These are phyloP conservation scores for Trifolium subterraneum DNA, from an alignment of 306 rosid species.

Conservation along the genomic window DNA sequence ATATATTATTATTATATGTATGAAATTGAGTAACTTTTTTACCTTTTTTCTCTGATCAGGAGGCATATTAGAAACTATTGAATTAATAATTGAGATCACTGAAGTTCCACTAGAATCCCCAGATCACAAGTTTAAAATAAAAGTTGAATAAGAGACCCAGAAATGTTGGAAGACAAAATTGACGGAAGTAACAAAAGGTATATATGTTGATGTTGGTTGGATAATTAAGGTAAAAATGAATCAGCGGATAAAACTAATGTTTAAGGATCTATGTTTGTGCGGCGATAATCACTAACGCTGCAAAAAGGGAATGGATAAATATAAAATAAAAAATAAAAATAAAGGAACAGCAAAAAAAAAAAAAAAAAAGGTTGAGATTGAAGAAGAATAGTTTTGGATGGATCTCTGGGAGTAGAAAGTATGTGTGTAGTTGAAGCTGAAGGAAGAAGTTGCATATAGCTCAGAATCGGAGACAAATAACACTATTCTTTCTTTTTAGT, in stretches of 20 bases:
- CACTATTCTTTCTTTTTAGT: neutral
- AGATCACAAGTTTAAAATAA: too few species aligned
- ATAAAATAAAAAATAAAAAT: neutral
- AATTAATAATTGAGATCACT: conserved; percentile 52
- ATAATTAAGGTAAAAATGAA: conserved; percentile 10
- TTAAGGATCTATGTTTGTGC: conserved; percentile 44
- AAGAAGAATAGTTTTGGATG: neutral
- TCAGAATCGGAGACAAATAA: neutral
- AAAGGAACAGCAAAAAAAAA: neutral
- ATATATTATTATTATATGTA: too few species aligned
- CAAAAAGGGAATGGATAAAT: conserved; percentile 24
- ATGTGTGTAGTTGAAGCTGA: neutral
- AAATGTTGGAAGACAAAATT: neutral
- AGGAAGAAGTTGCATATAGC: neutral
- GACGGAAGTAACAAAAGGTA: conserved; percentile 57
- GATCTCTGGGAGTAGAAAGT: neutral
- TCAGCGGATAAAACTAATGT: conserved; percentile 43
- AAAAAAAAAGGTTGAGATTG: conserved; percentile 15
- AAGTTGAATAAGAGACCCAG: too few species aligned
- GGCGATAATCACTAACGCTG: conserved; percentile 59
- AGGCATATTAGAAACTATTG: conserved; percentile 60
- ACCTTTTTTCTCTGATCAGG: conserved; percentile 96
- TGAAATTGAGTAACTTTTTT: conserved; percentile 46
- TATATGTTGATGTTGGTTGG: neutral
- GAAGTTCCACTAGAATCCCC: too few species aligned